Conservation (phyloP, 495 filamentous ascomycete genomes). For the Hypomontagnella submonticulosa region DNA sequence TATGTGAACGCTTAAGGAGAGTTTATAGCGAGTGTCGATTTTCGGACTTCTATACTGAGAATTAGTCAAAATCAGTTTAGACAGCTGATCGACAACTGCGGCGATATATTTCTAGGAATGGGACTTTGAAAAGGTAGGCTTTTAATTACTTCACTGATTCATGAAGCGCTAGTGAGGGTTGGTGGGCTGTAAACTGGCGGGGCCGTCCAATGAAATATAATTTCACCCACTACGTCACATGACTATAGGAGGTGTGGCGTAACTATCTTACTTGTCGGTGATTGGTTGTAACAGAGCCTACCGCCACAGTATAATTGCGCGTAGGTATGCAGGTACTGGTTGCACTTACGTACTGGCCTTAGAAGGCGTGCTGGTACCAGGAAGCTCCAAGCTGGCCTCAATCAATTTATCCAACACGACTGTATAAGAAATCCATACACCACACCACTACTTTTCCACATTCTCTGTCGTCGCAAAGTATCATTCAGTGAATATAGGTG, state of each 20-base stretch:
- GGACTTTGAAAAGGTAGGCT: constrained; percentile 11
- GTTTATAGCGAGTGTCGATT: neutral
- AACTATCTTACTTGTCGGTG: neutral
- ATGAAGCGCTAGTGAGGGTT: constrained; percentile 14
- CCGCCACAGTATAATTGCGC: constrained; percentile 8
- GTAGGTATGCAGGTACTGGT: constrained; percentile 2
- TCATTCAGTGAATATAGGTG: neutral
- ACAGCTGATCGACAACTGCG: neutral
- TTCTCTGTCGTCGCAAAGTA: neutral
- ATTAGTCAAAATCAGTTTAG: constrained; percentile 2
- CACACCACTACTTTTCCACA: constrained; percentile 13
- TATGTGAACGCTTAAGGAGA: neutral
- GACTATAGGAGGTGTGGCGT: neutral
- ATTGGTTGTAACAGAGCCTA: constrained; percentile 2
- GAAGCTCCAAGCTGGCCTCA: constrained; percentile 49
- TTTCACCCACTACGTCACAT: constrained; percentile 23
- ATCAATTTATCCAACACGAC: constrained; percentile 30
- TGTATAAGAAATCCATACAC: constrained; percentile 16
- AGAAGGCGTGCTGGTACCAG: constrained; percentile 1
- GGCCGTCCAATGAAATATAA: constrained; percentile 20
- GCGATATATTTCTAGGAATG: constrained; percentile 18
- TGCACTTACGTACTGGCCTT: constrained; percentile 15
- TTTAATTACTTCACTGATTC: constrained; percentile 23
- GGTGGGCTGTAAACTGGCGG: constrained; percentile 39
- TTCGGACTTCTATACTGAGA: neutral